Base-by-base conservation (phyloP, 176 grass and related monocot genomes). In the barley (Hordeum vulgare) region DNA sequence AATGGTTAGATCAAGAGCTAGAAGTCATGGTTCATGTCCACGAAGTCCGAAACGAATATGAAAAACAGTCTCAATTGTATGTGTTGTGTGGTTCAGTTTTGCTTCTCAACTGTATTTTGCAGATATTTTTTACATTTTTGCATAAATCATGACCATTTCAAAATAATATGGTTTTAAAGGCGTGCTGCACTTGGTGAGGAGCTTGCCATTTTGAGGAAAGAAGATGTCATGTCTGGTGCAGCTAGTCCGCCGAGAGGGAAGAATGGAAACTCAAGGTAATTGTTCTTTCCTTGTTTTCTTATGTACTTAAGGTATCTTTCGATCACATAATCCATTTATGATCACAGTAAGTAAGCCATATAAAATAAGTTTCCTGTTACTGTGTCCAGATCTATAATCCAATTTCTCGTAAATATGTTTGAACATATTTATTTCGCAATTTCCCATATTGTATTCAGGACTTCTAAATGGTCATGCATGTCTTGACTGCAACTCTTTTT, bases 21-120 rank as follows among this genome's bases (percentile, higher is more conserved):
- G 96, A 99, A 90, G 91, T 99, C 42, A 94, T 99, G 91, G 84
- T 96, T 21, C 93, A 96, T 90, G 91, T 99, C 31, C 91, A 99
- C 75, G 97, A 99, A 96, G 97, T 99, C 34, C 87, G 93, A 44
- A 92, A 91, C 36, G 97, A 94, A 92, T 99, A 99, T 40, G 93
- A 96, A 77, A 99, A 99, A 70, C 97, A 99, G 92, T 96, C 89
- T 74, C 89, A 99, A 94, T 56, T 96, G 97, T 99, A 89, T 59
- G 89, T 87, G 41, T 17, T 33, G 44, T 33, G 44, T 74, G 44
- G 29, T 76, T 85, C 18, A 14, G 44, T 78, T 39, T 88, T 87
- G 18, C 81, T 3, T 64, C 42, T 56, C 37, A 56, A 13, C 31
- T 82, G 8, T 62, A 36, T 65, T 21, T 71, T 61, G 10, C 66